Conservation (phyloP, 192 early-diverging fungal genomes). For the Coemansia sp. region DNA sequence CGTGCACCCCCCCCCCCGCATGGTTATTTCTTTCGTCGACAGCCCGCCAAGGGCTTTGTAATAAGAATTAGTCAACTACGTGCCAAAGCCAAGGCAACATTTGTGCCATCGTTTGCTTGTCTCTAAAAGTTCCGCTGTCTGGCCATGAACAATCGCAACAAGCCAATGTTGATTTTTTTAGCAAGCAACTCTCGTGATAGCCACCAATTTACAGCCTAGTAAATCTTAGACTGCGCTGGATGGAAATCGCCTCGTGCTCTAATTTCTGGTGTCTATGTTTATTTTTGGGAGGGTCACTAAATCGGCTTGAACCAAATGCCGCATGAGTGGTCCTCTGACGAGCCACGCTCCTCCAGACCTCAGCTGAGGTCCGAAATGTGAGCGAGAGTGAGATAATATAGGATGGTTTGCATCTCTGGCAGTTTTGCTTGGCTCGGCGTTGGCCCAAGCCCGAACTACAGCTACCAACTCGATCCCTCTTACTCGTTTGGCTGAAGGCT, state of each 20-base stretch:
- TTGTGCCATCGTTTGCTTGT: neutral
- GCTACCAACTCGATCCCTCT: neutral
- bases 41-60: neutral
- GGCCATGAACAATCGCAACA: neutral
- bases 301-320: neutral
- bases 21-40: neutral
- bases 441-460: neutral
- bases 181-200: neutral
- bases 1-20: slow-evolving; percentile 6
- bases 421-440: neutral
- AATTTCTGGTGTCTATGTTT: no score
- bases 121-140: neutral
- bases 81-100: neutral
- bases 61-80: neutral
- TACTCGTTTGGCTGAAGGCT: neutral
- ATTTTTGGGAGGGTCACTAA: neutral
- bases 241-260: neutral
- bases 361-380: neutral
- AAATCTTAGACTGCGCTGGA: neutral
- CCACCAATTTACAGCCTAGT: no score
- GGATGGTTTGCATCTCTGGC: neutral
- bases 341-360: neutral
- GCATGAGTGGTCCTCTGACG: neutral
- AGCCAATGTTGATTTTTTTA: neutral
- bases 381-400: neutral